Conservation (phyloP, 352 stramenopile species). For the Phytophthora fragariaefolia region DNA sequence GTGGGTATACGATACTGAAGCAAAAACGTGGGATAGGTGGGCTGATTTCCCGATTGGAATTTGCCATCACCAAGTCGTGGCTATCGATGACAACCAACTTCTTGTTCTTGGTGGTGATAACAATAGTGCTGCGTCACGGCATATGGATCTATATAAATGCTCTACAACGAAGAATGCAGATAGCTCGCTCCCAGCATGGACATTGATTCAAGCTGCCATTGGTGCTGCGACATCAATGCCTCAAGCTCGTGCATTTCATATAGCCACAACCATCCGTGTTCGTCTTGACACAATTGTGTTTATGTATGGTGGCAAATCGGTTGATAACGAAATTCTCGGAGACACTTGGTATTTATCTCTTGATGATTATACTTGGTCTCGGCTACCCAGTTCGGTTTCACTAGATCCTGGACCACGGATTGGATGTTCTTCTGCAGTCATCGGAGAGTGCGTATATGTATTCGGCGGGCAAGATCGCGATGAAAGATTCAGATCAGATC, state of each 20-base stretch:
- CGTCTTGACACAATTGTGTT: conserved; percentile 84
- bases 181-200: conserved; percentile 75
- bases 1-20: conserved; percentile 67
- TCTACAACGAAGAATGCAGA: conserved; percentile 62
- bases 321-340: conserved; percentile 74
- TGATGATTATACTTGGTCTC: conserved; percentile 83
- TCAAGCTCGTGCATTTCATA: conserved; percentile 71
- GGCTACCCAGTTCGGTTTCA: conserved; percentile 73
- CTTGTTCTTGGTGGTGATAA: conserved; percentile 86
- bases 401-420: conserved; percentile 75
- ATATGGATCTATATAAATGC: conserved; percentile 89
- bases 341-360: conserved; percentile 87
- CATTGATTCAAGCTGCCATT: conserved; percentile 73
- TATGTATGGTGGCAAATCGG: conserved; percentile 82
- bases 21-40: conserved; percentile 77
- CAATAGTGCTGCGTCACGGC: conserved; percentile 67
- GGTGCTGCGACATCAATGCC: conserved; percentile 73
- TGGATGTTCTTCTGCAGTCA: conserved; percentile 72
- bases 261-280: conserved; percentile 65
- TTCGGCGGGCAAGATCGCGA: conserved; percentile 86
- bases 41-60: conserved; percentile 83
- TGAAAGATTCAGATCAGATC: conserved; percentile 75
- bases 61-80: conserved; percentile 78
- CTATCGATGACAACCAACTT: conserved; percentile 75
- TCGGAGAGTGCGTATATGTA: conserved; percentile 85